Conservation (phyloP, 2,329 filamentous ascomycete genomes). For the Penicillium sp. region DNA sequence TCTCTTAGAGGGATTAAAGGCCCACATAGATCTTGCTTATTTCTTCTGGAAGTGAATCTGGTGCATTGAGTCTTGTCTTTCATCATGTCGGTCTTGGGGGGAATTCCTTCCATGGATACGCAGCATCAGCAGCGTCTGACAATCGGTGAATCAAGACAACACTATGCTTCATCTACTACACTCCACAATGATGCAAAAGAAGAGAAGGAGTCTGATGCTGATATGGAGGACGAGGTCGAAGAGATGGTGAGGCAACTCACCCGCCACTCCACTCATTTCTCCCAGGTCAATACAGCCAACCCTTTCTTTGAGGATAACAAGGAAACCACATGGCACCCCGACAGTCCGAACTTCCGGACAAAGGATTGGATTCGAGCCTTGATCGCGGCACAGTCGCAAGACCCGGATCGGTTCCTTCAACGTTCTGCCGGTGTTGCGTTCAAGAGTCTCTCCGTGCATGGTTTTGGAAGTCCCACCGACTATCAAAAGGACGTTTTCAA, state of each 20-base stretch:
- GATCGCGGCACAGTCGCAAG: not conserved
- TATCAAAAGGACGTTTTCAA: slow-evolving; percentile 70
- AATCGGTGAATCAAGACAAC: not conserved
- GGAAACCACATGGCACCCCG: not conserved
- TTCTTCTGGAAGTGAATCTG: not conserved
- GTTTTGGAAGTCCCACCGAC: slow-evolving; percentile 71
- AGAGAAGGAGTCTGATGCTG: not conserved
- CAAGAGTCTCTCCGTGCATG: slow-evolving; percentile 70
- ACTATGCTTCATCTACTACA: not conserved
- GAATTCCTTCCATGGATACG: not conserved
- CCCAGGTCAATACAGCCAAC: not conserved
- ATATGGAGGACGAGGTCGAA: not conserved
- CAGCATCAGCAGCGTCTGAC: not conserved
- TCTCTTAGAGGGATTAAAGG: not conserved
- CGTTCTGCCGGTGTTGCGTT: not conserved
- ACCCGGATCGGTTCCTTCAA: not conserved
- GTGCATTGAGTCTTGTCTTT: not conserved
- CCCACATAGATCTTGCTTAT: not conserved
- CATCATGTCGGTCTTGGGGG: not conserved
- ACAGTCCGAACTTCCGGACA: not conserved
- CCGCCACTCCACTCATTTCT: not conserved
- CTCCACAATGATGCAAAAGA: not conserved
- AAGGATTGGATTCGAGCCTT: not conserved
- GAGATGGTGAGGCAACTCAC: not conserved
- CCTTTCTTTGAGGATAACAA: not conserved